Evolutionary conservation across 495 filamentous ascomycete species (phyloP).

Genomic region (Tuber magnatum): DNA sequence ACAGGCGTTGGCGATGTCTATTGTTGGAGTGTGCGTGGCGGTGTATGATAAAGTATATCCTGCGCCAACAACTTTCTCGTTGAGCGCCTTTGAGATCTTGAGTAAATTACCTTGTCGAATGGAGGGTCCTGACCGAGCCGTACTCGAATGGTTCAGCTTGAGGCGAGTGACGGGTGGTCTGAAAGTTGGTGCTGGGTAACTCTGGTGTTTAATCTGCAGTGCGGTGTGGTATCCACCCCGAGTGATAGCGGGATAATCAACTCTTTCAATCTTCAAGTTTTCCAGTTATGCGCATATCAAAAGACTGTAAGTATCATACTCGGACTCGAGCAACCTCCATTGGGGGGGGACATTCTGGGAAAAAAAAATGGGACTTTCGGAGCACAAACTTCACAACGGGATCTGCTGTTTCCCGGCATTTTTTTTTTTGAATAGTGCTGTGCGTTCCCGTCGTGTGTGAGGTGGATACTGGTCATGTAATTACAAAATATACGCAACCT

Average conservation of each 20-base stretch:
- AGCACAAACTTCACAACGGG: not conserved
- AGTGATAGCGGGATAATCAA: not conserved
- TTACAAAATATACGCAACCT: too few species aligned
- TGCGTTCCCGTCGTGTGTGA: not conserved
- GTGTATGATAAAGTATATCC: not conserved
- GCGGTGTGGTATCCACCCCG: not conserved
- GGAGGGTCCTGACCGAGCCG: too few species aligned
- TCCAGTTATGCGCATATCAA: not conserved
- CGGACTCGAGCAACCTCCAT: not conserved
- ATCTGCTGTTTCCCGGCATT: not conserved
- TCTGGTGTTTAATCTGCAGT: not conserved
- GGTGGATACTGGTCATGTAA: not conserved
- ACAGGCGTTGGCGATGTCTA: not conserved
- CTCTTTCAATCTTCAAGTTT: not conserved
- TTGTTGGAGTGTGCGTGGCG: not conserved
- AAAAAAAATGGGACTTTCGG: too few species aligned
- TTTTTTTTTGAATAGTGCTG: not conserved
- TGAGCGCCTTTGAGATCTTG: not conserved
- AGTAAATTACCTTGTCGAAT: too few species aligned
- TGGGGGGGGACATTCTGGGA: too few species aligned
- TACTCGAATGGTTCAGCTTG: too few species aligned
- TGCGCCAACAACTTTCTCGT: not conserved
- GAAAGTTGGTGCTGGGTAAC: not conserved
- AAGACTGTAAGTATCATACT: not conserved
- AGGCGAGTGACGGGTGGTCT: not conserved